A percentile compares a stretch with the other conserved stretches of the same genome.
Conservation (phyloP, 2,329 filamentous ascomycete species). For the Chrysoporthe deuterocubensis region DNA sequence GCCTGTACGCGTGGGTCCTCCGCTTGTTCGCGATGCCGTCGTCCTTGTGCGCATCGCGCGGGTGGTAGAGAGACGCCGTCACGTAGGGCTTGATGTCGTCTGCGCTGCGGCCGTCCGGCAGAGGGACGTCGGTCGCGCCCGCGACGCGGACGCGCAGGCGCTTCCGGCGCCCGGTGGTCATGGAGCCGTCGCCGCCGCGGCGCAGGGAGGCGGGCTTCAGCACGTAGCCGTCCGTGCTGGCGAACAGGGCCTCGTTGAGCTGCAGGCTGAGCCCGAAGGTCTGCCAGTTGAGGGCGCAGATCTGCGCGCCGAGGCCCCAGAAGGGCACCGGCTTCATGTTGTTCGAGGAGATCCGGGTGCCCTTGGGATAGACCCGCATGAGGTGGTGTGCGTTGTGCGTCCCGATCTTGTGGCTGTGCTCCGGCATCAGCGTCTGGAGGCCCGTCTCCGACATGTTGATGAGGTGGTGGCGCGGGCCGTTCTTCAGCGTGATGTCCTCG, state of each 20-base stretch:
- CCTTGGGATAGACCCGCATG: conserved; percentile 74
- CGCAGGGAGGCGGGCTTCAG: conserved; percentile 67
- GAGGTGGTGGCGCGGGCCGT: conserved; percentile 66
- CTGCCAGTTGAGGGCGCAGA: conserved; percentile 73
- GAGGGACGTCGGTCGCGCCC: conserved; percentile 64
- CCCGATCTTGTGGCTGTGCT: conserved; percentile 52
- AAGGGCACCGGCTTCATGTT: conserved; percentile 67
- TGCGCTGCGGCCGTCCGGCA: conserved; percentile 53
- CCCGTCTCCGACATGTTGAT: conserved; percentile 72
- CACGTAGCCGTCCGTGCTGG: conserved; percentile 66
- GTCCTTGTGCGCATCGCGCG: conserved; percentile 51
- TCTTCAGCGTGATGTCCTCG: conserved; percentile 50
- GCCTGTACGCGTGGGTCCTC: conserved; percentile 65
- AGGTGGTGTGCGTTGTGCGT: conserved; percentile 66
- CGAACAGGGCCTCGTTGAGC: conserved; percentile 70
- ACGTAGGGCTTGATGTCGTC: conserved; percentile 66
- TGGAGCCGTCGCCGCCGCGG: conserved; percentile 54
- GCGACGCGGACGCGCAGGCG: conserved; percentile 62
- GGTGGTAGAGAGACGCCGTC: conserved; percentile 67
- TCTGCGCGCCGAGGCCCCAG: conserved; percentile 70
- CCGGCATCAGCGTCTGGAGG: conserved; percentile 55
- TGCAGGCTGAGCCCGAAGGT: conserved; percentile 69
- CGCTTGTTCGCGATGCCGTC: conserved; percentile 52
- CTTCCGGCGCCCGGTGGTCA: conserved; percentile 37
- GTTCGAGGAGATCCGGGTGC: conserved; percentile 67